Conservation (phyloP, 106 monocot species). For the Dendrobium officinale region DNA sequence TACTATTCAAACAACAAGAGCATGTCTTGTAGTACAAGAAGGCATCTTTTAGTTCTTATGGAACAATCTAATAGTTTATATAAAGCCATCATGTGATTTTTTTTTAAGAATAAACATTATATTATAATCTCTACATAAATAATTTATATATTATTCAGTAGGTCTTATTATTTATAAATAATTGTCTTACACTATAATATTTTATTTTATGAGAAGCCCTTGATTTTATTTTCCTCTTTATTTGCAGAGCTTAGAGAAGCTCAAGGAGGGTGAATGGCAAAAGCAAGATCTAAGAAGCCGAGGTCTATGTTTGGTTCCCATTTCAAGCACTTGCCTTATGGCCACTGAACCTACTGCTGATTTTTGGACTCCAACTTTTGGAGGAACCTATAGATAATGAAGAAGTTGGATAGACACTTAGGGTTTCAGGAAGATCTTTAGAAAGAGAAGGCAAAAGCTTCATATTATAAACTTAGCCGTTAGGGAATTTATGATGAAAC, state of each 20-base stretch:
- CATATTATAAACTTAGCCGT: no score
- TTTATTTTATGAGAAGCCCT: background rate
- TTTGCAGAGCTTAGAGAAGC: slow-evolving; percentile 27
- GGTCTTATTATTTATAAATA: background rate
- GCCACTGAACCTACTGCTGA: slow-evolving; percentile 44
- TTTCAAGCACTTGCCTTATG: slow-evolving; percentile 50
- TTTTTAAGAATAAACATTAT: no score
- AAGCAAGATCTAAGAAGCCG: slow-evolving; percentile 60
- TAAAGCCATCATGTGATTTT: no score
- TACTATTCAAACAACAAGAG: no score
- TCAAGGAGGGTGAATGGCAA: slow-evolving; percentile 23
- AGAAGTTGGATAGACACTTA: background rate
- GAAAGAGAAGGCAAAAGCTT: background rate
- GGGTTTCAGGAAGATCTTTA: background rate
- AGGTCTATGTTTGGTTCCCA: slow-evolving; percentile 71
- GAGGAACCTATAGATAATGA: slow-evolving; percentile 40
- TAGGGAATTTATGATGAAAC: no score
- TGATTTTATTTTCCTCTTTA: background rate
- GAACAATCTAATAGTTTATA: no score
- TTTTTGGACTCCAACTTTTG: slow-evolving; percentile 65
- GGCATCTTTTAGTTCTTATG: no score
- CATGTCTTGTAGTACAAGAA: no score
- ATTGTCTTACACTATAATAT: background rate
- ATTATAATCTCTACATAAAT: no score
- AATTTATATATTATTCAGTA: background rate